Percentiles rank a stretch among this genome's conserved stretches.
These are phyloP conservation scores for Tarenaya hassleriana DNA, from an alignment of 345 rosid species.

Conservation along the genomic window DNA sequence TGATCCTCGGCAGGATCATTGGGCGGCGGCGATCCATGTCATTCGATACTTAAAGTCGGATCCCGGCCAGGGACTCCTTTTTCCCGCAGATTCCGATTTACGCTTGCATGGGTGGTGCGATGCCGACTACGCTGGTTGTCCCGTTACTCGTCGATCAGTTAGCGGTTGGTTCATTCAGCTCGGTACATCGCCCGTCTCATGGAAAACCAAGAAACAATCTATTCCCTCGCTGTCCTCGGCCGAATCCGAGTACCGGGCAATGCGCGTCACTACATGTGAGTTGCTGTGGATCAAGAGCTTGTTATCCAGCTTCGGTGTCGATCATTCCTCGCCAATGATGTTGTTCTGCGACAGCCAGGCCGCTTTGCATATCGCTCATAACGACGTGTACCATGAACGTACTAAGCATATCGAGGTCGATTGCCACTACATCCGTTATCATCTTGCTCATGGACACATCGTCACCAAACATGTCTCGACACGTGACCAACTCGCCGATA, in stretches of 20 bases:
- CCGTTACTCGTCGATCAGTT: neutral
- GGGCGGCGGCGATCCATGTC: no score
- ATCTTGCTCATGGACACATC: neutral
- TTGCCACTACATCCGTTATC: neutral
- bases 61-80: no score
- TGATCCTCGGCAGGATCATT: no score
- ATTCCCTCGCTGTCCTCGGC: neutral
- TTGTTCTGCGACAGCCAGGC: neutral
- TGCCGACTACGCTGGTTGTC: slow-evolving; percentile 11
- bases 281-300: neutral
- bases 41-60: no score
- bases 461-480: no score
- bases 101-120: neutral
- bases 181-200: neutral
- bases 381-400: slow-evolving; percentile 2
- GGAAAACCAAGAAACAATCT: slow-evolving; percentile 5
- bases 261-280: neutral
- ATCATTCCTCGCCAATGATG: neutral
- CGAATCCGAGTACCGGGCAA: slow-evolving; percentile 5
- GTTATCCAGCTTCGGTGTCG: neutral
- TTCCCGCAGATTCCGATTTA: neutral
- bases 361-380: neutral
- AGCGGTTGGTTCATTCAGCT: neutral
- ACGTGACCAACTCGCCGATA: no score
- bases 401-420: slow-evolving; percentile 7